Percentiles rank a stretch among this genome's conserved stretches.
phyloP scores from a whole-genome alignment of 345 rosid species.

The Populus ilicifolia region DNA sequence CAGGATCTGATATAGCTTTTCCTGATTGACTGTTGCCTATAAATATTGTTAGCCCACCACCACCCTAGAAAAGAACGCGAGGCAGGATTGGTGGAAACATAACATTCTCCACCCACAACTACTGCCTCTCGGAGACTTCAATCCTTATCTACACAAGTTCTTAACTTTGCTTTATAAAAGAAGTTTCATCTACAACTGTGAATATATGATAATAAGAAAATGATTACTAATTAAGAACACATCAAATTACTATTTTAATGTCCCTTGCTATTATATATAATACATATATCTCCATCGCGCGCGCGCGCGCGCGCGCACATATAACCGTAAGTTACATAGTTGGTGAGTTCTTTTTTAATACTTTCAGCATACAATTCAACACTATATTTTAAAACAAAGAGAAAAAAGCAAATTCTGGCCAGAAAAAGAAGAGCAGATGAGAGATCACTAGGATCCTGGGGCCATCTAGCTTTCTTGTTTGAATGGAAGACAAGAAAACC shows the following conservation, averaged over 20 bases:
- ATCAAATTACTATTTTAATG: no score
- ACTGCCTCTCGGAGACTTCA: not conserved
- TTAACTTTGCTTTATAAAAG: no score
- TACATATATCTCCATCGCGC: no score
- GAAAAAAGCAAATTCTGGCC: not conserved
- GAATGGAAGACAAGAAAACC: constrained; percentile 13
- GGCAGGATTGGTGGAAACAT: not conserved
- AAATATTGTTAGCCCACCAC: not conserved
- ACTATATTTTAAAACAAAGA: not conserved
- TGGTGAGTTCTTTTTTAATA: not conserved
- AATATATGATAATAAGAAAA: no score
- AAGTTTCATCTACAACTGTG: no score
- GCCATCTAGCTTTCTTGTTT: constrained; percentile 12
- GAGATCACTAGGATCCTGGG: constrained; percentile 13
- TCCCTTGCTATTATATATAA: no score
- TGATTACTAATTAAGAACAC: no score
- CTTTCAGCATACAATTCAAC: no score
- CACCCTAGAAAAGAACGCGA: not conserved
- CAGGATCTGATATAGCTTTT: not conserved
- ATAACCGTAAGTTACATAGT: no score
- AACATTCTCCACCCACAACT: not conserved
- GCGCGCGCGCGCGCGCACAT: no score
- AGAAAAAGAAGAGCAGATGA: constrained; percentile 3
- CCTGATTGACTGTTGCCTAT: not conserved
- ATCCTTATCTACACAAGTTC: no score